Base-by-base conservation (phyloP, 2,329 filamentous ascomycete genomes). In the Penicillium fuscoglaucum region DNA sequence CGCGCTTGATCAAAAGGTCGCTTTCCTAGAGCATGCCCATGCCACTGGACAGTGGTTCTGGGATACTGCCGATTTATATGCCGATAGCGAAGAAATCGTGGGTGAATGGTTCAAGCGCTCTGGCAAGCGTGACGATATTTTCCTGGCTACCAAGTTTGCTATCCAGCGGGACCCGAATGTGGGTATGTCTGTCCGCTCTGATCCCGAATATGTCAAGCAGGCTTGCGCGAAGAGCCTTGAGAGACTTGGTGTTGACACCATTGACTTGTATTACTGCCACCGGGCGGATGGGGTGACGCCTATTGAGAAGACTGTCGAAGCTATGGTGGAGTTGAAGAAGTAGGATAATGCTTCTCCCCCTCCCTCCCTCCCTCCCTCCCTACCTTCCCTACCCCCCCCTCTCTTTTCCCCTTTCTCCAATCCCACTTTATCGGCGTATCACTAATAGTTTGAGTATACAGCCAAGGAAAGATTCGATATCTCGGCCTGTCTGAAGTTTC, bases 401-500 rank as follows among this genome's bases (percentile, higher is more conserved):
- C 26, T 26, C 26, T 1, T 5, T 26, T 26, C 37, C 26, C 37
- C 6, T 10, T 28, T 31, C 9, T 24, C 0, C 2, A 21, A 17
- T 31, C 1, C 40, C 13, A 29, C 13, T 24, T 8, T 1, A 43
- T 15, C 3, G 3, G 12, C 2, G 6, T 7, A 43, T 43, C 21
- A 15, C 40, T 43, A 43, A 43, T 13, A 1, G 12, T 15, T 43
- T 26, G 12, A 8, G 3, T 15, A 9, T 19, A 17, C 17, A 73
- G 70, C 2, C 63, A 75, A 37, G 82, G 82, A 33, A 84, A 84
- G 60, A 78, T 83, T 61, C 74, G 72, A 31, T 68, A 80, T 61
- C 65, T 84, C 2, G 82, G 82, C 4, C 70, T 84, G 2, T 79
- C 73, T 15, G 80, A 81, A 52, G 72, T 77, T 41, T 77, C 74